Conservation (phyloP, 805 yeast species). For the Metschnikowia drakensbergensis region DNA sequence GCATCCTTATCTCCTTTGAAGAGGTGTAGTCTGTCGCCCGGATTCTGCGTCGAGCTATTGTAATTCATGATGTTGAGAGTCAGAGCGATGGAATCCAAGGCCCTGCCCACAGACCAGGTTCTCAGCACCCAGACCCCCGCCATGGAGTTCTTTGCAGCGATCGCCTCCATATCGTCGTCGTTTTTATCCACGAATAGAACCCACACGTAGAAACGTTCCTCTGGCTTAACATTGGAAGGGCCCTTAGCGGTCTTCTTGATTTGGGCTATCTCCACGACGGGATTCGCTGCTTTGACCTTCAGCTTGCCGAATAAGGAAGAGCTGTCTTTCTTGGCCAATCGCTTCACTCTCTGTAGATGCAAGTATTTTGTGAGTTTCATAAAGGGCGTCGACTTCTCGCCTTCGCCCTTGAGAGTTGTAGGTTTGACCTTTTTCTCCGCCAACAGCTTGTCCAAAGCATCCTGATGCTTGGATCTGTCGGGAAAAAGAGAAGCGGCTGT, state of each 20-base stretch:
- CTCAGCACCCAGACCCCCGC: constrained; percentile 46
- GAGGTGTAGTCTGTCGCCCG: constrained; percentile 43
- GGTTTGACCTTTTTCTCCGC: constrained; percentile 7
- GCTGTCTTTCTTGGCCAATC: constrained; percentile 19
- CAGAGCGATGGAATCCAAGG: constrained; percentile 51
- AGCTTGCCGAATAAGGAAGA: constrained; percentile 6
- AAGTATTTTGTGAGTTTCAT: constrained; percentile 17
- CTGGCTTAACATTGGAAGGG: constrained; percentile 38
- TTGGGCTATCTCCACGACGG: constrained; percentile 31
- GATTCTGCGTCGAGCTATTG: constrained; percentile 45
- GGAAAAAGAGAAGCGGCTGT: constrained; percentile 50
- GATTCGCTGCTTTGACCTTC: constrained; percentile 8
- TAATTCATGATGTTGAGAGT: constrained; percentile 44
- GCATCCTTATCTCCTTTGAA: constrained; percentile 34
- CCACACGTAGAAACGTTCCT: constrained; percentile 51
- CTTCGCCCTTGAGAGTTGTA: constrained; percentile 21
- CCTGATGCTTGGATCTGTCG: constrained; percentile 42
- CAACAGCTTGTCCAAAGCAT: constrained; percentile 28
- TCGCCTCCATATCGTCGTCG: constrained; percentile 24
- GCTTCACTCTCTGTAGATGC: constrained; percentile 14
- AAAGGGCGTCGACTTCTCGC: constrained; percentile 12
- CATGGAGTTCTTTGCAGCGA: constrained; percentile 26
- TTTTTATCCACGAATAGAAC: constrained; percentile 37
- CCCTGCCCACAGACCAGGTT: constrained; percentile 58
- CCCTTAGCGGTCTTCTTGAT: constrained; percentile 51